Percentiles rank a stretch among this genome's conserved stretches.
These are phyloP conservation scores for Verbascum thapsus DNA, from an alignment of 257 asterid species.

Conservation along the genomic window DNA sequence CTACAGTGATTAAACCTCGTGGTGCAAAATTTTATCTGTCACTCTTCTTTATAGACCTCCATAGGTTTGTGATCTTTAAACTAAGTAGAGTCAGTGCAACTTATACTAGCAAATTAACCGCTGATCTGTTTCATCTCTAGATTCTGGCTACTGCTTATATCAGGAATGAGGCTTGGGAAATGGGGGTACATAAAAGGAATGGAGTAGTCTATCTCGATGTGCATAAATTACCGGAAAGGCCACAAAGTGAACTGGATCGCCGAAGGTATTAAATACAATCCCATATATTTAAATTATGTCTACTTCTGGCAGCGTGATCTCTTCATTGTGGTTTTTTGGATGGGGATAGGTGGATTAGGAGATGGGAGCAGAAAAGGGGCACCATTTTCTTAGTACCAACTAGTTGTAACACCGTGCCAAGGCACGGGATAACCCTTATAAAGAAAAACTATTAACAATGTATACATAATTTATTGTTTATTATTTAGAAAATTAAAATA, in stretches of 20 bases:
- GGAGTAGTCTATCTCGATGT: slow-evolving; percentile 92
- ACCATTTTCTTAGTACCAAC: too few species aligned
- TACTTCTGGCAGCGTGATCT: slow-evolving; percentile 8
- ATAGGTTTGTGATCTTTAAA: slow-evolving; percentile 6
- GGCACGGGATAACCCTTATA: too few species aligned
- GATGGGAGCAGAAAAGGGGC: slow-evolving; percentile 4
- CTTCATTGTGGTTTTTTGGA: slow-evolving; percentile 11
- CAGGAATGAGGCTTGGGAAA: slow-evolving; percentile 97
- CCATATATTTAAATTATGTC: background rate
- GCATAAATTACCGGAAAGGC: slow-evolving; percentile 93
- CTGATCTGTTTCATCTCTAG: slow-evolving; percentile 43
- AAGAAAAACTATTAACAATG: too few species aligned
- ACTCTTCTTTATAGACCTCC: slow-evolving; percentile 17
- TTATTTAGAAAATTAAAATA: too few species aligned
- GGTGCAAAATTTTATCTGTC: background rate
- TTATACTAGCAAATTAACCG: slow-evolving; percentile 5
- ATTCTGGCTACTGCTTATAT: slow-evolving; percentile 92
- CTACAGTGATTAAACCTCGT: background rate
- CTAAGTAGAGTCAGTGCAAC: slow-evolving; percentile 8
- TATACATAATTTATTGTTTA: too few species aligned
- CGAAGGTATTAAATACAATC: slow-evolving; percentile 57
- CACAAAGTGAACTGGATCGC: slow-evolving; percentile 81
- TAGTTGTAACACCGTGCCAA: too few species aligned
- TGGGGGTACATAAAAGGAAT: slow-evolving; percentile 98
- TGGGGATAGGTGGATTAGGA: background rate